These are phyloP conservation scores for Dissoconium aciculare DNA, from an alignment of 2,329 filamentous ascomycete species.

Conservation along the genomic window DNA sequence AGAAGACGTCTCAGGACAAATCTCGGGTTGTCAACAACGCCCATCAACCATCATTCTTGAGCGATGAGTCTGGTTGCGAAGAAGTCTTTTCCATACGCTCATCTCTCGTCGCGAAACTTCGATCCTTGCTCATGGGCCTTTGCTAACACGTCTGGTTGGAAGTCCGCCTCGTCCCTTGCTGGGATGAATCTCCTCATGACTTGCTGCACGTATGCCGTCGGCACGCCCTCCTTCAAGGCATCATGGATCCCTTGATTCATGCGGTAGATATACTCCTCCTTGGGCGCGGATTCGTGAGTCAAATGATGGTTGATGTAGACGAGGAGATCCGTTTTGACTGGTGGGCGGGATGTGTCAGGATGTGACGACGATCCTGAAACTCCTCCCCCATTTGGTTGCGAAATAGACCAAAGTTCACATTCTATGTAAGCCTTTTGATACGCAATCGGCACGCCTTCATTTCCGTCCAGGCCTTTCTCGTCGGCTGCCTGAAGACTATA, in stretches of 20 bases:
- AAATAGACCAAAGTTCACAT: conserved; percentile 30
- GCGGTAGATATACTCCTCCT: conserved; percentile 44
- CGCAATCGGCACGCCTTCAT: conserved; percentile 47
- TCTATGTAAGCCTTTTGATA: conserved; percentile 42
- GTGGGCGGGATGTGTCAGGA: conserved; percentile 3
- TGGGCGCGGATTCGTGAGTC: conserved; percentile 28
- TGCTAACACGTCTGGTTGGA: no score
- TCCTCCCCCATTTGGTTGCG: background rate
- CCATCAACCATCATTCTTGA: no score
- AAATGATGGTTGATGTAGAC: conserved; percentile 44
- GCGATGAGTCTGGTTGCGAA: no score
- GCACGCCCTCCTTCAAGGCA: conserved; percentile 40
- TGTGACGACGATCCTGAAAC: no score
- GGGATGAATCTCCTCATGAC: conserved; percentile 41
- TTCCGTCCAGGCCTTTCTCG: conserved; percentile 38
- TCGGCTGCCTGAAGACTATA: conserved; percentile 39
- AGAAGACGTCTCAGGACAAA: no score
- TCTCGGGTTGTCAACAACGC: no score
- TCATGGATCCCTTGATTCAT: conserved; percentile 52
- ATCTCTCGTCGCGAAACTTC: no score
- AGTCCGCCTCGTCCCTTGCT: conserved; percentile 12
- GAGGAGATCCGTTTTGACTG: conserved; percentile 28
- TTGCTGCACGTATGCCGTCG: conserved; percentile 38
- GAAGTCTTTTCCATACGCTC: no score
- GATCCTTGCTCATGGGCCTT: no score